Base-by-base conservation (phyloP, 1,284 basidiomycete genomes). In the Ganoderma leucocontextum region DNA sequence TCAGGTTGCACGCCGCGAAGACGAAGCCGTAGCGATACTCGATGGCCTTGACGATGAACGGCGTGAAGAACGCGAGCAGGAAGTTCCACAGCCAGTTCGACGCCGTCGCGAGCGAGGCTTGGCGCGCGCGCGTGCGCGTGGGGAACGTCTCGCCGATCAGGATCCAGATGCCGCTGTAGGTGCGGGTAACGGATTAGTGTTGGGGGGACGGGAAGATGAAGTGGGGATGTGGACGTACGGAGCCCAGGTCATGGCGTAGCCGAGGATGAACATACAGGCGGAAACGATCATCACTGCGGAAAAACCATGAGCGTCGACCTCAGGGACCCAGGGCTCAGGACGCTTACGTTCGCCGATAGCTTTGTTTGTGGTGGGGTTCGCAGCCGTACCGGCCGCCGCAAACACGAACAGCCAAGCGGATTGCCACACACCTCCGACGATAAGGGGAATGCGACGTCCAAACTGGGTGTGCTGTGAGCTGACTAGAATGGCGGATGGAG, bases 251-350 rank as follows among this genome's bases (percentile, higher is more conserved):
- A 84, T 89, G 2, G 93, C 91, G 76, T 90, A 95, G 15, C 91
- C 92, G 39, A 91, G 78, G 75, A 95, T 94, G 81, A 94, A 94
- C 75, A 95, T 75, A 75, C 91, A 94, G 0, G 92, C 90, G n/a
- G 87, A 84, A 71, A 92, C 87, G 72, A 95, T 94, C 87, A 94
- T 91, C 29, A 93, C 87, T 87, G 33, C 25, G 17, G 60, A 15
- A 25, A 5, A 25, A 47, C 6, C 29, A 60, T 69, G 35, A 72
- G 66, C 62, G 8, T 47, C 15, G 52, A n/a, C 39, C 53, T 36
- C 41, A 53, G 52, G 80, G 80, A 4, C 10, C 15, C 17, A 47
- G 12, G 19, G 15, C 12, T 8, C n/a, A n/a, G n/a, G 19, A 19
- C 9, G 29, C 62, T 59, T 71, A 88, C 87, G 78, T 73, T 85